These are phyloP conservation scores for Mortierella claussenii DNA, from an alignment of 192 early-diverging fungal species.

Conservation along the genomic window DNA sequence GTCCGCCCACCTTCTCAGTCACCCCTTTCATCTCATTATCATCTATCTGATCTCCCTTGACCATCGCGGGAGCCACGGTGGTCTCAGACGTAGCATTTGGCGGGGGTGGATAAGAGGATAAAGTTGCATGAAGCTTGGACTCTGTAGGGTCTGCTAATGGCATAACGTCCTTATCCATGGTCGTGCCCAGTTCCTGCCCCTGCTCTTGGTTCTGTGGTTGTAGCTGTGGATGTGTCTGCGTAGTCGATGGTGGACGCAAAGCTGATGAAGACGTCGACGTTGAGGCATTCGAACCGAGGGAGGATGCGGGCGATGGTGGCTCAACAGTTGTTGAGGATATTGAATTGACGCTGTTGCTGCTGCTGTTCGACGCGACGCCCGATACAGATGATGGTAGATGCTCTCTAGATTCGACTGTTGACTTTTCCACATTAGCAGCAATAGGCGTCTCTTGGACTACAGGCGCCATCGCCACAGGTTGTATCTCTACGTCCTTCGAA, in stretches of 20 bases:
- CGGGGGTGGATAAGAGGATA: too few relatives aligned
- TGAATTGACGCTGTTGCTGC: neutral
- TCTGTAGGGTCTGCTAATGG: neutral
- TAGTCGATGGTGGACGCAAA: too few relatives aligned
- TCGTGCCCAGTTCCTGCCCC: neutral
- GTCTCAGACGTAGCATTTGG: too few relatives aligned
- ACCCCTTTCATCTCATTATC: conserved; percentile 4
- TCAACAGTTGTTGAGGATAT: conserved; percentile 5
- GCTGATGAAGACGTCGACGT: too few relatives aligned
- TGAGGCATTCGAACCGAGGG: too few relatives aligned
- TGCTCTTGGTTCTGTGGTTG: neutral
- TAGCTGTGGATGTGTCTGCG: neutral
- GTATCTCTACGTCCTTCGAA: too few relatives aligned
- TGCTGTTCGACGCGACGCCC: neutral
- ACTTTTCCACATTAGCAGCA: too few relatives aligned
- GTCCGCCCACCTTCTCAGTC: neutral
- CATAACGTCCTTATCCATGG: neutral
- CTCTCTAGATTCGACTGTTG: neutral
- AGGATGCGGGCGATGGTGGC: neutral
- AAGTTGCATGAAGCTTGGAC: neutral
- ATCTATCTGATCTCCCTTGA: too few relatives aligned
- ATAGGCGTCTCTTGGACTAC: conserved; percentile 9
- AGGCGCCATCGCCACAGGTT: conserved; percentile 8
- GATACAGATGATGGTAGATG: neutral
- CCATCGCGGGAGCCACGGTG: too few relatives aligned